Base-by-base conservation (phyloP, 2,329 filamentous ascomycete species). In the Calonectria crousiana region DNA sequence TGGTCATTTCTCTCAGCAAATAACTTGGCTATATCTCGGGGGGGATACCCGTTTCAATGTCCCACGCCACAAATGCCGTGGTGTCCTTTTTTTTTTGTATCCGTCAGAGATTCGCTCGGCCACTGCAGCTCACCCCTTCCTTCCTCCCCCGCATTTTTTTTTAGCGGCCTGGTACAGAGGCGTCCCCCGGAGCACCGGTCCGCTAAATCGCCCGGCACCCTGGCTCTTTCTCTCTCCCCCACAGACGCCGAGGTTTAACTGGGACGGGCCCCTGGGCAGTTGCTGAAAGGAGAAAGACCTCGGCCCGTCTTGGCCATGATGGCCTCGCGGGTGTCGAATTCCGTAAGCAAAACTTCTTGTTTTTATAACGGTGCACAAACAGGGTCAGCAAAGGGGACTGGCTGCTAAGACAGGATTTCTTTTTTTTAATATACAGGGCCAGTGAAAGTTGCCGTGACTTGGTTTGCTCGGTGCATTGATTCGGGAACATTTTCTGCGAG, bases 111-210 rank as follows among this genome's bases (percentile, higher is more conserved):
- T 14, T 41, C 20, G 20, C 20, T 26, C 23, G 16, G 13, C 6
- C 16, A 23, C 32, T 26, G 20, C 56, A 38, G 36, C 36, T 34
- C 56, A n/a, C 56, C 56, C 38, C 56, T 47, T 9, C 41, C 38
- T n/a, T n/a, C n/a, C n/a, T n/a, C 53, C 56, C 56, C 56, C 56
- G 56, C 34, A 62, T 30, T 41, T 62, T 41, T 23, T 13, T 47
- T n/a, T 23, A 47, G n/a, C 11, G 44, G n/a, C 56, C 32, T 28
- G n/a, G n/a, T n/a, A 60, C 56, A 60, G 10, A 30, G n/a, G n/a
- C 41, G 56, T 41, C 38, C 38, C 32, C 53, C 44, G 30, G 51
- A 56, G 36, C 36, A 65, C 60, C 72, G 69, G 73, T 36, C 69
- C 69, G 70, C 52, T 51, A 41, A 28, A 36, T 28, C 20, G 13